These are phyloP conservation scores for Diaporthe humulicola DNA, from an alignment of 2,329 filamentous ascomycete species.

Conservation along the genomic window DNA sequence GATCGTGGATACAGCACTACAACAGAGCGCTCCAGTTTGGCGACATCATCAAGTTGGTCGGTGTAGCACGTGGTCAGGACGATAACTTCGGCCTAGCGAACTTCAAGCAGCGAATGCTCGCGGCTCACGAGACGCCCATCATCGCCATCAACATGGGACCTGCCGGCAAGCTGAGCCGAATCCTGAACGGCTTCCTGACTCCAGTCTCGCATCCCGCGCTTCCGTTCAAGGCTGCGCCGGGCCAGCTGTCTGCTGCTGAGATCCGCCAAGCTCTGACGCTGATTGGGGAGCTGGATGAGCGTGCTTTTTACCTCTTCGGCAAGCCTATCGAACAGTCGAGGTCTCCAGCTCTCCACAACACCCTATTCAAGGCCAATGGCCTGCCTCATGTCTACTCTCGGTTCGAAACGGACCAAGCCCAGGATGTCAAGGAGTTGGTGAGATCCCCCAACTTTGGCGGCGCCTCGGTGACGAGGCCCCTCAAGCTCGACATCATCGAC, in stretches of 20 bases:
- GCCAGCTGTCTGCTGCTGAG: conserved; percentile 90
- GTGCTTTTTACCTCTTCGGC: conserved; percentile 89
- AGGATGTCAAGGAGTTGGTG: conserved; percentile 75
- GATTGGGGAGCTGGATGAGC: conserved; percentile 81
- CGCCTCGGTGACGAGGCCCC: conserved; percentile 93
- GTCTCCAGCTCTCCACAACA: conserved; percentile 91
- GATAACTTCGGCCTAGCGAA: conserved; percentile 89
- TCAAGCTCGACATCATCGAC: conserved; percentile 90
- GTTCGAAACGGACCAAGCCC: conserved; percentile 78
- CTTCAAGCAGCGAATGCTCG: conserved; percentile 83
- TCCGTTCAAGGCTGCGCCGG: conserved; percentile 94
- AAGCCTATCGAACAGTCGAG: conserved; percentile 85
- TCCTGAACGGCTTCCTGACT: conserved; percentile 93
- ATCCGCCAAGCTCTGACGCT: conserved; percentile 84
- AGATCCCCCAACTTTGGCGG: conserved; percentile 84
- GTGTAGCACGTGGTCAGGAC: conserved; percentile 79
- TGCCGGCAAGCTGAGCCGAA: conserved; percentile 87
- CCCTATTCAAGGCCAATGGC: conserved; percentile 80
- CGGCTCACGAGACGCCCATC: conserved; percentile 82
- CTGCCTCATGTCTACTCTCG: conserved; percentile 86
- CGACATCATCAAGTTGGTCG: conserved; percentile 94
- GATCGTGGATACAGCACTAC: conserved; percentile 92
- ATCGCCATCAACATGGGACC: conserved; percentile 97
- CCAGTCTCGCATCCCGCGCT: conserved; percentile 91
- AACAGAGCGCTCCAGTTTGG: conserved; percentile 91